phyloP scores from a whole-genome alignment of 2,329 filamentous ascomycete genomes.

The Diplocarpon rosae region DNA sequence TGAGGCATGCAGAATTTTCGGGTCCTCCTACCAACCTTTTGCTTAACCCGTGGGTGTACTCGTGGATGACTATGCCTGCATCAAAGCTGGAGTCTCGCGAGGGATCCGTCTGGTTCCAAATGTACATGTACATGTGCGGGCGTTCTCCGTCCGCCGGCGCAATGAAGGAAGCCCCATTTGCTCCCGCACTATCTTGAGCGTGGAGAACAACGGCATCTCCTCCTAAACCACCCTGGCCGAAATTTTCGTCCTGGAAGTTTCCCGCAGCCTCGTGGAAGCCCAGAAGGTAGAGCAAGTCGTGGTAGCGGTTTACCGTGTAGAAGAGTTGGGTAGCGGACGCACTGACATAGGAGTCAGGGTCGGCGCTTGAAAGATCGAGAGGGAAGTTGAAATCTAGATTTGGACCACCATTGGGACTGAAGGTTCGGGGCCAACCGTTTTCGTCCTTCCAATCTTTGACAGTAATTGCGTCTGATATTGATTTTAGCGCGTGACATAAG shows the following conservation, averaged over 20 bases:
- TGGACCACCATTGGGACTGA: slow-evolving; percentile 29
- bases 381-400: slow-evolving; percentile 35
- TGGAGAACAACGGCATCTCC: slow-evolving; percentile 44
- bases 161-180: slow-evolving; percentile 48
- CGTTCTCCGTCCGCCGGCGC: slow-evolving; percentile 40
- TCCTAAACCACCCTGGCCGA: slow-evolving; percentile 39
- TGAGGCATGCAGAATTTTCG: slow-evolving; percentile 35
- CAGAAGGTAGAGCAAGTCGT: slow-evolving; percentile 45
- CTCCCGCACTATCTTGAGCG: slow-evolving; percentile 42
- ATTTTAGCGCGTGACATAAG: too few relatives aligned
- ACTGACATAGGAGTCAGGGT: slow-evolving; percentile 36
- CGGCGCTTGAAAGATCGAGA: slow-evolving; percentile 29
- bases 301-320: slow-evolving; percentile 49
- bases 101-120: slow-evolving; percentile 40
- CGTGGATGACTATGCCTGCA: slow-evolving; percentile 48
- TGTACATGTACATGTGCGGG: slow-evolving; percentile 45
- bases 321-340: slow-evolving; percentile 49
- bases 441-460: too few relatives aligned
- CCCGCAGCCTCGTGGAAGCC: slow-evolving; percentile 48
- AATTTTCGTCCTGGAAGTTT: slow-evolving; percentile 49
- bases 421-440: too few relatives aligned
- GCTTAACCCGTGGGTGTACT: slow-evolving; percentile 40
- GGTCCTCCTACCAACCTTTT: slow-evolving; percentile 35
- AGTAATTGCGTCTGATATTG: too few relatives aligned
- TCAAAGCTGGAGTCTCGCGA: slow-evolving; percentile 35